Evolutionary conservation across 306 rosid species (phyloP), one percentile per base, ranked within the genome.

Genomic region (Astragalus membranaceus): DNA sequence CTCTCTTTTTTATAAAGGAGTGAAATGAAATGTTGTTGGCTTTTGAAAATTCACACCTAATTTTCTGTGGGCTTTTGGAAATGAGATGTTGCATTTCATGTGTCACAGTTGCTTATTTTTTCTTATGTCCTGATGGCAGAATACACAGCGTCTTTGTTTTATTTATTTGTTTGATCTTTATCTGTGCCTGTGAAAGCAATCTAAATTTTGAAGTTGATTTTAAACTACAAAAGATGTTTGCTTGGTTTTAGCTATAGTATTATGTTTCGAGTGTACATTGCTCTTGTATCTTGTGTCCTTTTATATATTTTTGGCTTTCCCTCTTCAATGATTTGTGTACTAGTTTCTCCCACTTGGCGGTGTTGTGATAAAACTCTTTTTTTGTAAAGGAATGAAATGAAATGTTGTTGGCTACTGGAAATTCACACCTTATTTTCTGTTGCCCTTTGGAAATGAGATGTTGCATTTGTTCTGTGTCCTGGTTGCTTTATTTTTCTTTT

Each of bases 391-490:
- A 67, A 32, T 50, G 35, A 35, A 20, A n/a, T 11, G 26, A 26
- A 26, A 60, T 12, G 47, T 14, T 23, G 43, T 30, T 66, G 41
- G 48, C 53, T 53, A 61, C 53, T 72, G 5, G 50, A 6, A 54
- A 20, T 43, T 8, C 64, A 14, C 14, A 4, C 35, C 36, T 17
- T 62, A 17, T 42, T 20, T 42, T 61, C 15, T 61, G 67, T 11
- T 41, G 36, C 10, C 5, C 15, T 39, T 60, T 10, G 43, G 55
- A 42, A 59, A 20, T 36, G 56, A 56, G 32, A 32, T 14, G 48
- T 60, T 67, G 49, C 56, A 36, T 37, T 61, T 68, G 59, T 17
- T 73, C 62, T 4, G n/a, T 73, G 20, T 50, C 67, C 43, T 11
- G 58, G 47, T 41, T 59, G 64, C 51, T 10, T 57, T 42, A 33